Percentiles rank a stretch among this genome's conserved stretches.
Evolutionary conservation across 2,329 filamentous ascomycete species (phyloP).

Genomic region (Mycocentrospora acerina): DNA sequence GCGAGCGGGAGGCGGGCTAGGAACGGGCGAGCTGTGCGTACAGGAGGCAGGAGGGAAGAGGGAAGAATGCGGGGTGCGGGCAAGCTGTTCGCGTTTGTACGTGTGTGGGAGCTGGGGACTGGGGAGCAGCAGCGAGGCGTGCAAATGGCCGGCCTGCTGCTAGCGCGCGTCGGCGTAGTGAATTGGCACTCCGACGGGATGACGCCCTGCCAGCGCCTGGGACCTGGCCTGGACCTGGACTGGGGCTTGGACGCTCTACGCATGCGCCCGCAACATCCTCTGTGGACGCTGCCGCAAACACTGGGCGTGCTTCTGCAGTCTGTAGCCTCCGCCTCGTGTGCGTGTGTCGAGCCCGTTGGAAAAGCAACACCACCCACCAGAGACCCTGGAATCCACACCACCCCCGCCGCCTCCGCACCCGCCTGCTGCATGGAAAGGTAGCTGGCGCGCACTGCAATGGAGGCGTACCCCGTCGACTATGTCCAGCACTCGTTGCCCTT

Average conservation of each 20-base stretch:
- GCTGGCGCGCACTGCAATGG: conserved; percentile 56
- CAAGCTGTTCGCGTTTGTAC: not conserved
- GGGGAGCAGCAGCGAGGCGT: conserved; percentile 7
- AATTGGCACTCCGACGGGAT: too few relatives aligned
- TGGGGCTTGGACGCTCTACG: not conserved
- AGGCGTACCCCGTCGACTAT: conserved; percentile 77
- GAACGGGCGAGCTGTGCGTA: not conserved
- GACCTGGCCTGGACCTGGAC: too few relatives aligned
- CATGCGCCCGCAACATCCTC: conserved; percentile 1
- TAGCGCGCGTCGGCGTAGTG: conserved; percentile 4
- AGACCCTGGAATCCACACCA: conserved; percentile 8
- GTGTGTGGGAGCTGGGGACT: conserved; percentile 4
- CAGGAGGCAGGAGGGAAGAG: not conserved
- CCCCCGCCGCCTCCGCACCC: conserved; percentile 5
- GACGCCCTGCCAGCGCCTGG: too few relatives aligned
- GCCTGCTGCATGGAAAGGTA: conserved; percentile 32
- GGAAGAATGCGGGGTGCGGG: not conserved
- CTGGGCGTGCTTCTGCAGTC: not conserved
- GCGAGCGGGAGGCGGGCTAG: not conserved
- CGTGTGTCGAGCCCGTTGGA: too few relatives aligned
- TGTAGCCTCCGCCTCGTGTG: too few relatives aligned
- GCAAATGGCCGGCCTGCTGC: conserved; percentile 6
- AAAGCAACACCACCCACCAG: not conserved
- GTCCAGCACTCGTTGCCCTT: conserved; percentile 85
- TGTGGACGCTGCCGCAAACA: conserved; percentile 4